phyloP scores from a whole-genome alignment of 768 basidiomycete genomes.

The Dictyophora rubrovolvata region DNA sequence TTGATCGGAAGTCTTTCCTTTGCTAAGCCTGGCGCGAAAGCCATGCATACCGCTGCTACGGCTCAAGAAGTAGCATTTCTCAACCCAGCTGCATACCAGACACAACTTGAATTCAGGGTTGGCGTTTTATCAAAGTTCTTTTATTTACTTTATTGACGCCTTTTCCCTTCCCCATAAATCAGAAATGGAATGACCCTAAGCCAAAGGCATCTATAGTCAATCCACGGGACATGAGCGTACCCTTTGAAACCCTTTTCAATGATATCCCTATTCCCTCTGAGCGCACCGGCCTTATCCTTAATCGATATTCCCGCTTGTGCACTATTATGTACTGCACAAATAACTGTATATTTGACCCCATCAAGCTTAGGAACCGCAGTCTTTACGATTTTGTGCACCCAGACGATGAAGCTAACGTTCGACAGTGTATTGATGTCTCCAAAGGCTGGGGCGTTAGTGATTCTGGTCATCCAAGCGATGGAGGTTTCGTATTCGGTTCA shows the following conservation, averaged over 20 bases:
- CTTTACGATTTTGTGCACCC: conserved; percentile 69
- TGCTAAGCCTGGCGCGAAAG: conserved; percentile 63
- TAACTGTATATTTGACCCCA: conserved; percentile 51
- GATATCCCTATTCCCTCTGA: conserved; percentile 61
- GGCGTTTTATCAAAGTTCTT: conserved; percentile 2
- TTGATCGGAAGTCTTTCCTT: conserved; percentile 72
- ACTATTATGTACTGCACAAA: conserved; percentile 66
- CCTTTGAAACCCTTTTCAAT: conserved; percentile 27
- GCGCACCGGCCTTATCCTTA: conserved; percentile 71
- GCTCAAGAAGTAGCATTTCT: conserved; percentile 75
- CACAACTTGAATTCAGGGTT: conserved; percentile 29
- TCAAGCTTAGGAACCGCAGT: conserved; percentile 47
- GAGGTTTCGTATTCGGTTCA: conserved; percentile 74
- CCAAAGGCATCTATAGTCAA: conserved; percentile 24
- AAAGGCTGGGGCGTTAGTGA: conserved; percentile 83
- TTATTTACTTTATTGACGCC: conserved; percentile 30
- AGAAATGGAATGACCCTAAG: conserved; percentile 26
- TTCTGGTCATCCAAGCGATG: conserved; percentile 66
- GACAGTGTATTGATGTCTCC: conserved; percentile 64
- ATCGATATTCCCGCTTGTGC: conserved; percentile 62
- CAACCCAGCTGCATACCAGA: conserved; percentile 33
- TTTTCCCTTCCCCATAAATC: neutral
- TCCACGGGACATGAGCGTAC: conserved; percentile 18
- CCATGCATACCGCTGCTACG: conserved; percentile 71
- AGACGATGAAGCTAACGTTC: conserved; percentile 56